Base-by-base conservation (phyloP, 495 filamentous ascomycete genomes). In the Aspergillus ellipticus region DNA sequence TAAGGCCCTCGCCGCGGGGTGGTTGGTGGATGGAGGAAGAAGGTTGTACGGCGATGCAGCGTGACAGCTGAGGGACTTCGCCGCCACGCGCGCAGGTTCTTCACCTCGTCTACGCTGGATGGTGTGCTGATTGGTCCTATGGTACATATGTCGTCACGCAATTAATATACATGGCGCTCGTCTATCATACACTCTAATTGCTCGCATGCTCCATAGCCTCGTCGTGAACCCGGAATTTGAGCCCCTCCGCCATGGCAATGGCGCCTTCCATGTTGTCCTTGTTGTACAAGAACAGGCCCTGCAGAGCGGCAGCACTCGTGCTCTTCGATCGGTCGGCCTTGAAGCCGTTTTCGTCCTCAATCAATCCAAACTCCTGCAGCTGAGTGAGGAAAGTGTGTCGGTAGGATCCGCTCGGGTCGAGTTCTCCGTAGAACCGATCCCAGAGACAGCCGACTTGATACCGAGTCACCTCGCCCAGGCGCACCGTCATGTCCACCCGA, bases 281-380 rank as follows among this genome's bases (percentile, higher is more conserved):
- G 69, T 96, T 94, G 64, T 92, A 95, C 68, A 97, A 74, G 69
- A 98, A 97, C 51, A 97, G 66, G 2, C 94, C 94, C 72, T 98
- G 94, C 31, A 97, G 82, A 6, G 91, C 88, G 17, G 94, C 94
- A 2, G 92, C 88, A 58, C 92, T 97, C 6, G 89, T 87, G 17
- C 73, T 81, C 42, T 75, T 65, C 13, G 69, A 62, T 28, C 56
- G 49, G 37, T 75, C 73, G 10, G 65, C 51, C 45, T 72, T 75
- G 53, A 68, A 66, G 13, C 76, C 74, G 21, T 72, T 62, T 24
- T 77, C 74, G 29, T 80, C 74, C 49, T 84, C 81, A 15, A 82
- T 65, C 49, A 84, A 57, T 3, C 78, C 78, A 17, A 84, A 72
- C 39, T 76, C 69, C 45, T 76, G 68, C 13, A 84, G 74, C 35